phyloP scores from a whole-genome alignment of 768 basidiomycete genomes.

The Nevesoporus exiguus region DNA sequence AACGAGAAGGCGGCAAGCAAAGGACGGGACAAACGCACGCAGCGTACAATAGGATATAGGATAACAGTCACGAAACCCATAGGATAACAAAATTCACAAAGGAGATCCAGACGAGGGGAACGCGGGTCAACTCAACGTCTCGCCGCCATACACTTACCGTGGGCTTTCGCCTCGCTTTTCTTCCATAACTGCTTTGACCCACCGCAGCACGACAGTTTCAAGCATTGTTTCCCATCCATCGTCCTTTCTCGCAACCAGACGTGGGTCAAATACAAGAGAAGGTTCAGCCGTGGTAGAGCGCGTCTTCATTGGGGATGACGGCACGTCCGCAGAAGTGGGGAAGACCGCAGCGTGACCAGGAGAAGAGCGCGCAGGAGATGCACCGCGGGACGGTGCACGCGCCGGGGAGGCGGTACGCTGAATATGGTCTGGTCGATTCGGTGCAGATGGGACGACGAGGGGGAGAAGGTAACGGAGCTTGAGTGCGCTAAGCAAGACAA shows the following conservation, averaged over 20 bases:
- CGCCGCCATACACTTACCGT: constrained; percentile 13
- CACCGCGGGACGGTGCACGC: constrained; percentile 14
- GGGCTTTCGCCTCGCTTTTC: constrained; percentile 50
- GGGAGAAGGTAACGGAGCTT: constrained; percentile 80
- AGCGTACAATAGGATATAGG: constrained; percentile 10
- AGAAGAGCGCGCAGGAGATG: constrained; percentile 23
- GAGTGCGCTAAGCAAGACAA: constrained; percentile 52
- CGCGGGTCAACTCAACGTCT: neutral
- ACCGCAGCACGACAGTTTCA: constrained; percentile 54
- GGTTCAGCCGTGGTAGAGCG: constrained; percentile 44
- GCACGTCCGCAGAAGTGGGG: constrained; percentile 5
- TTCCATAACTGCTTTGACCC: constrained; percentile 66
- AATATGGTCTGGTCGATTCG: constrained; percentile 27
- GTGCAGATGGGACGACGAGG: constrained; percentile 51
- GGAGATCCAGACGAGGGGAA: neutral
- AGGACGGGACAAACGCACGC: neutral
- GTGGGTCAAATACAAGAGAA: constrained; percentile 66
- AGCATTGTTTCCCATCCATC: constrained; percentile 83
- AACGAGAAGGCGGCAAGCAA: neutral
- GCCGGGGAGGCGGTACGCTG: constrained; percentile 24
- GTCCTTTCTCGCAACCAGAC: constrained; percentile 66
- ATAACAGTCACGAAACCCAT: constrained; percentile 8
- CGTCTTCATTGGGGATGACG: constrained; percentile 29
- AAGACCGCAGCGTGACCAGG: constrained; percentile 6
- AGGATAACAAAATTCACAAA: constrained; percentile 8